phyloP scores from a whole-genome alignment of 371 early-diverging fungal species.

The Paraphysoderma sedebokerense region DNA sequence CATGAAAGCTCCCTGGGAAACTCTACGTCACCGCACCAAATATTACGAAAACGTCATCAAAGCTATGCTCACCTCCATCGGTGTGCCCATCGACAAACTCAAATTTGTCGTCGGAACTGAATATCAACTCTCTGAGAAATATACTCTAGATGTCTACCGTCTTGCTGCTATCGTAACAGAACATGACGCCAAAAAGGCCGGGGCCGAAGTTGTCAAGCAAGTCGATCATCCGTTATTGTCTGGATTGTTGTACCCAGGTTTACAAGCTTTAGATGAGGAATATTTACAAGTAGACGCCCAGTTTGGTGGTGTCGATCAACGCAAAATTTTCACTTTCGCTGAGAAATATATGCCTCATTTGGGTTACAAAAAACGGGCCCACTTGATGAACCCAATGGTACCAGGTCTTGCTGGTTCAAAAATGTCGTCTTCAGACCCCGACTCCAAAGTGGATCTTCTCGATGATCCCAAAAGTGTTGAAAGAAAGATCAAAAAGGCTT shows the following conservation, averaged over 20 bases:
- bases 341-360: constrained; percentile 91
- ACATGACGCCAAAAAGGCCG: constrained; percentile 98
- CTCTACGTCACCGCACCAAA: constrained; percentile 68
- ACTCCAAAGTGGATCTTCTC: constrained; percentile 96
- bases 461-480: constrained; percentile 72
- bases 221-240: constrained; percentile 86
- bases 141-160: constrained; percentile 88
- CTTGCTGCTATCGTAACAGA: constrained; percentile 77
- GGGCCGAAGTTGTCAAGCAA: constrained; percentile 99
- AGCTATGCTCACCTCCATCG: constrained; percentile 73
- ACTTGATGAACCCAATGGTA: constrained; percentile 99
- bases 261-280: constrained; percentile 99
- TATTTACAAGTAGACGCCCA: constrained; percentile 96
- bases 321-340: constrained; percentile 98
- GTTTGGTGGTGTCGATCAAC: constrained; percentile 99
- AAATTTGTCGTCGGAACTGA: constrained; percentile 84
- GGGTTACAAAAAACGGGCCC: constrained; percentile 95
- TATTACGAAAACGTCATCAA: constrained; percentile 94
- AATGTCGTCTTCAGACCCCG: constrained; percentile 96
- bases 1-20: constrained; percentile 94
- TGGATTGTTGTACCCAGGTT: constrained; percentile 93
- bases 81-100: constrained; percentile 83
- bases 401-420: constrained; percentile 93
- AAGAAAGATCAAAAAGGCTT: constrained; percentile 92
- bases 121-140: constrained; percentile 78